Evolutionary conservation across 306 rosid species (phyloP).

Genomic region (Corylus avellana): DNA sequence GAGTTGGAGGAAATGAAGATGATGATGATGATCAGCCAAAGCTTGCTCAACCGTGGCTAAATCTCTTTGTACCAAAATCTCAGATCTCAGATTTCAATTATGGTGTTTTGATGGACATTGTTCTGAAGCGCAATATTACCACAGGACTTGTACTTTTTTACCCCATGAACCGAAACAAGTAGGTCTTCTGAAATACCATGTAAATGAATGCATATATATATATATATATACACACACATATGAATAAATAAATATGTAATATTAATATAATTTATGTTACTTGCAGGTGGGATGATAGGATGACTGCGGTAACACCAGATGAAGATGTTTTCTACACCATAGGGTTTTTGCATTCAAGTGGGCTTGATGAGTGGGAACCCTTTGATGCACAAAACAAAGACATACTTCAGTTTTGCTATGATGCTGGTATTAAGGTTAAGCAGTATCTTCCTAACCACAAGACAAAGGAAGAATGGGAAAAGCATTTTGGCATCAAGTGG

Average conservation of each 20-base stretch:
- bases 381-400: slow-evolving; percentile 68
- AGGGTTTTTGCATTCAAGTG: slow-evolving; percentile 74
- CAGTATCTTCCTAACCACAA: slow-evolving; percentile 70
- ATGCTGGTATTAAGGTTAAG: slow-evolving; percentile 59
- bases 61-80: slow-evolving; percentile 74
- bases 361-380: slow-evolving; percentile 63
- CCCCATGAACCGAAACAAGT: slow-evolving; percentile 88
- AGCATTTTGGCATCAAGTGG: slow-evolving; percentile 84
- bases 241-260: too few relatives aligned
- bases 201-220: too few relatives aligned
- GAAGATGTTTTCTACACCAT: slow-evolving; percentile 80
- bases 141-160: slow-evolving; percentile 69
- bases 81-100: slow-evolving; percentile 54
- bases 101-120: slow-evolving; percentile 59
- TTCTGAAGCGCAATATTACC: slow-evolving; percentile 66
- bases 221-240: too few relatives aligned
- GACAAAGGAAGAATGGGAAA: slow-evolving; percentile 60
- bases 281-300: slow-evolving; percentile 79
- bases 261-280: too few relatives aligned
- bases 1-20: slow-evolving; percentile 43
- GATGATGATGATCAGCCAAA: slow-evolving; percentile 49
- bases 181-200: slow-evolving; percentile 21
- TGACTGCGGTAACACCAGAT: slow-evolving; percentile 64
- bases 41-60: slow-evolving; percentile 94
- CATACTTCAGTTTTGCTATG: slow-evolving; percentile 56